phyloP scores from a whole-genome alignment of 345 rosid species.

The thale cress (Arabidopsis thaliana) region TAIR10.1 NC_003071.7:556001-556500 shows the following conservation, averaged over 20 bases:
- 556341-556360: slow-evolving; percentile 8
- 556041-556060: slow-evolving; percentile 38
- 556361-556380: too few relatives aligned
- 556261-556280: slow-evolving; percentile 8
- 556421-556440: background rate
- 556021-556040: slow-evolving; percentile 51
- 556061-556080: slow-evolving; percentile 28
- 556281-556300: background rate
- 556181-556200: background rate
- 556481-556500: slow-evolving; percentile 21
- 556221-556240: background rate
- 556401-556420: background rate
- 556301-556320: slow-evolving; percentile 22
- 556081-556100: slow-evolving; percentile 38
- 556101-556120: background rate
- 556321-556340: background rate
- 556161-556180: background rate
- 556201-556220: background rate
- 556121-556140: slow-evolving; percentile 1
- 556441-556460: background rate
- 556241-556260: slow-evolving; percentile 21
- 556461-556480: background rate
- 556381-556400: too few relatives aligned
- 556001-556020: slow-evolving; percentile 24
- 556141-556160: slow-evolving; percentile 30